phyloP scores from a whole-genome alignment of 148 eudicot genomes.

The Polygonum aviculare region DNA sequence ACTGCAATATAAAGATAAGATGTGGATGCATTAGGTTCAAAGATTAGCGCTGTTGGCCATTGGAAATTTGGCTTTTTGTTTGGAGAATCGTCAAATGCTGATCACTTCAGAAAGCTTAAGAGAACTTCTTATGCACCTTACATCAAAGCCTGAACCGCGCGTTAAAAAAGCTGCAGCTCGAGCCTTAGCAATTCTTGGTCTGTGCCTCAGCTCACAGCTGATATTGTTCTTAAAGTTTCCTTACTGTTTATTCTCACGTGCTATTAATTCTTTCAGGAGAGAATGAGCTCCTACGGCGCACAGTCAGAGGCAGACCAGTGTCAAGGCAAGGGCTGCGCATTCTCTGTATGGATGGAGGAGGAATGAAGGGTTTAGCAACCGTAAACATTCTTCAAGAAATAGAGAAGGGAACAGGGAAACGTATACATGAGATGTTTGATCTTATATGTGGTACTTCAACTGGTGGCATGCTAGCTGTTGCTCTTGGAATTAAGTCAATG shows the following conservation, averaged over 20 bases:
- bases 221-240: background rate
- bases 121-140: conserved; percentile 86
- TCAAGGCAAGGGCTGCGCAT: conserved; percentile 94
- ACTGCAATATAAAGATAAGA: background rate
- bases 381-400: conserved; percentile 85
- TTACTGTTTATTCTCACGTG: background rate
- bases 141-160: conserved; percentile 60
- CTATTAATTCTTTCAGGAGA: conserved; percentile 46
- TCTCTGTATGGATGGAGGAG: conserved; percentile 99
- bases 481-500: conserved; percentile 89
- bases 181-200: conserved; percentile 94
- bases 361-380: conserved; percentile 97
- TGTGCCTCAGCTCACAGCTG: conserved; percentile 19
- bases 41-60: conserved; percentile 67
- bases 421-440: conserved; percentile 96
- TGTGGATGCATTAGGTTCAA: conserved; percentile 56
- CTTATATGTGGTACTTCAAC: conserved; percentile 99
- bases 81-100: conserved; percentile 71
- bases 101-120: conserved; percentile 90
- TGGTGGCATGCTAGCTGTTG: conserved; percentile 99
- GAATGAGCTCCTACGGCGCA: conserved; percentile 87
- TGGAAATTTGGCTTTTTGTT: conserved; percentile 92
- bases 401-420: conserved; percentile 87
- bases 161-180: conserved; percentile 97
- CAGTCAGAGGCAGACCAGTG: conserved; percentile 70